phyloP scores from a whole-genome alignment of 78 protist species.

The Capsaspora owczarzaki region DNA sequence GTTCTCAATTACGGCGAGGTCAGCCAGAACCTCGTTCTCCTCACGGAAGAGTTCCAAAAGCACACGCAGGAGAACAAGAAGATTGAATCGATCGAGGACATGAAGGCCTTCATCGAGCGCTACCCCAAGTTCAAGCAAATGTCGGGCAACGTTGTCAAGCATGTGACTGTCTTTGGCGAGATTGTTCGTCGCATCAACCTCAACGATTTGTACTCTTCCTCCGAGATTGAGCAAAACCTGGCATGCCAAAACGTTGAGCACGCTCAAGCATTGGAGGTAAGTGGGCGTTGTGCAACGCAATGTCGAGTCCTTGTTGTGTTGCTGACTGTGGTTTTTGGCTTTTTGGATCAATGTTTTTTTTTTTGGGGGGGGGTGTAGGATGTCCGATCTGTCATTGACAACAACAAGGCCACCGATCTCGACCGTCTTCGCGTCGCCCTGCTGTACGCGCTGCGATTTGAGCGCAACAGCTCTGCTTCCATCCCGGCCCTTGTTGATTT shows the following conservation, averaged over 20 bases:
- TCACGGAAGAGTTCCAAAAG: constrained; percentile 64
- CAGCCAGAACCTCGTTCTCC: constrained; percentile 45
- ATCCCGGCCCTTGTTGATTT: too few species aligned
- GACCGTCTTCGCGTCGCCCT: too few species aligned
- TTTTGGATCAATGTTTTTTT: background rate
- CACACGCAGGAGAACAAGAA: constrained; percentile 41
- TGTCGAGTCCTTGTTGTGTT: background rate
- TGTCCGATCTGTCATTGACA: too few species aligned
- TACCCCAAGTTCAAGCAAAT: constrained; percentile 85
- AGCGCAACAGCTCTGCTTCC: too few species aligned
- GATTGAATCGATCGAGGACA: constrained; percentile 76
- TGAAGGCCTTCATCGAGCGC: constrained; percentile 73
- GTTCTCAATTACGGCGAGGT: constrained; percentile 87
- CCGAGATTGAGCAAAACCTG: constrained; percentile 85
- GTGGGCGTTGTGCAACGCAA: background rate
- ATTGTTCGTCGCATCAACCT: constrained; percentile 30
- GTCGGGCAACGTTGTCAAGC: constrained; percentile 72
- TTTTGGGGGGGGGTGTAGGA: background rate
- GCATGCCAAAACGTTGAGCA: constrained; percentile 61
- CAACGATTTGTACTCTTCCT: constrained; percentile 45
- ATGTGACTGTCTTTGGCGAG: constrained; percentile 62
- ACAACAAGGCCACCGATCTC: too few species aligned
- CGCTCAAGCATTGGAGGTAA: background rate
- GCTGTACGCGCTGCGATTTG: too few species aligned
- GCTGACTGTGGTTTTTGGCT: background rate